Evolutionary conservation across 805 yeast species (phyloP).

Genomic region (Candida ortonii): DNA sequence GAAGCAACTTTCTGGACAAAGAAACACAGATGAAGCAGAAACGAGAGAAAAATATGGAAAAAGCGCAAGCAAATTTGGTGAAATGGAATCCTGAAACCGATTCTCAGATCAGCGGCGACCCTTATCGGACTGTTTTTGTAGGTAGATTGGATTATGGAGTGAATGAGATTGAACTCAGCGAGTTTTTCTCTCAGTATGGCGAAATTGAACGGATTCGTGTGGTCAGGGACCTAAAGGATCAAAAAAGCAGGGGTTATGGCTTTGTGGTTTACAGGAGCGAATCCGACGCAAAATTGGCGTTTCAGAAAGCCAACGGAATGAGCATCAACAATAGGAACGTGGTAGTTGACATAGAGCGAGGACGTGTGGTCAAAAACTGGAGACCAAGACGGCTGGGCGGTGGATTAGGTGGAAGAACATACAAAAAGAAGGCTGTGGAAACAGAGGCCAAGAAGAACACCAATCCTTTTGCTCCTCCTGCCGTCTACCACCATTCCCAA

Average conservation of each 20-base stretch:
- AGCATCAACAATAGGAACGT: constrained; percentile 51
- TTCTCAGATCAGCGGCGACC: constrained; percentile 63
- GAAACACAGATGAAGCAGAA: constrained; percentile 26
- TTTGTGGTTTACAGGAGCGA: constrained; percentile 70
- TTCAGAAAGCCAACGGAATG: constrained; percentile 53
- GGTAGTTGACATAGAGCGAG: constrained; percentile 71
- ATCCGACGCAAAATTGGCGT: constrained; percentile 58
- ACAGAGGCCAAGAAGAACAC: constrained; percentile 10
- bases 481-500: constrained; percentile 9
- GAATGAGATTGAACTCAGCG: constrained; percentile 66
- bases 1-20: constrained; percentile 20
- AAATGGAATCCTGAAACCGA: constrained; percentile 59
- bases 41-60: constrained; percentile 21
- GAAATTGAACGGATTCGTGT: constrained; percentile 60
- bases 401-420: constrained; percentile 72
- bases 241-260: constrained; percentile 75
- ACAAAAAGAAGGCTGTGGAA: constrained; percentile 5
- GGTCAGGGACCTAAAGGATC: constrained; percentile 46
- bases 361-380: constrained; percentile 64
- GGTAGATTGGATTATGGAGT: constrained; percentile 64
- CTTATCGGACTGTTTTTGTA: constrained; percentile 74
- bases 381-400: constrained; percentile 81
- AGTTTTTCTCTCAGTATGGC: constrained; percentile 63
- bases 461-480: constrained; percentile 23
- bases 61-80: constrained; percentile 35